phyloP scores from a whole-genome alignment of 805 yeast species.

The Wickerhamomyces bisporus region DNA sequence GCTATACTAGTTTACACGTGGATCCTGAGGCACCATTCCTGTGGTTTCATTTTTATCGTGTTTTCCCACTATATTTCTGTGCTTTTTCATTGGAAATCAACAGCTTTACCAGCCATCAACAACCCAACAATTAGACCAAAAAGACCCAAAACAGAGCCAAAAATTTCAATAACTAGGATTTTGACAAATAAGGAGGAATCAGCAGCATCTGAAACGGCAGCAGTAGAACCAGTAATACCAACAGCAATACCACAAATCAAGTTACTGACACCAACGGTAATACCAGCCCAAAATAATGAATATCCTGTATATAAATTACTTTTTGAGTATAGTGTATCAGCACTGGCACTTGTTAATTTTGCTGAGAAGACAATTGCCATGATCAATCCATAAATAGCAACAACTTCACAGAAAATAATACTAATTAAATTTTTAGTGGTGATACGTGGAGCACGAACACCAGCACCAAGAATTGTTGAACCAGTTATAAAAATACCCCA shows the following conservation, averaged over 20 bases:
- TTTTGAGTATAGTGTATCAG: slow-evolving; percentile 61
- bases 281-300: slow-evolving; percentile 96
- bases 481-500: slow-evolving; percentile 99
- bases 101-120: slow-evolving; percentile 94
- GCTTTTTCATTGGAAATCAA: slow-evolving; percentile 59
- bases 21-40: no score
- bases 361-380: slow-evolving; percentile 97
- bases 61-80: no score
- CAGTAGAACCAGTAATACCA: slow-evolving; percentile 97
- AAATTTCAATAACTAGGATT: slow-evolving; percentile 94
- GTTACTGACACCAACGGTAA: slow-evolving; percentile 91
- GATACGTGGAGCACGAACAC: slow-evolving; percentile 95
- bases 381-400: slow-evolving; percentile 95
- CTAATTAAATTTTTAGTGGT: slow-evolving; percentile 95
- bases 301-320: slow-evolving; percentile 92
- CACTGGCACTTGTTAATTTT: slow-evolving; percentile 66
- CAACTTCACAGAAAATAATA: slow-evolving; percentile 98
- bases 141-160: slow-evolving; percentile 92
- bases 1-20: no score
- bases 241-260: slow-evolving; percentile 96
- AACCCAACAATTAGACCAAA: slow-evolving; percentile 96
- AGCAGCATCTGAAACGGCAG: slow-evolving; percentile 96
- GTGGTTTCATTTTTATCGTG: no score
- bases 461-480: slow-evolving; percentile 91
- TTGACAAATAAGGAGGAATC: slow-evolving; percentile 93